Base-by-base conservation (phyloP, 1,284 basidiomycete species). In the Garcileccinum viscosum region DNA sequence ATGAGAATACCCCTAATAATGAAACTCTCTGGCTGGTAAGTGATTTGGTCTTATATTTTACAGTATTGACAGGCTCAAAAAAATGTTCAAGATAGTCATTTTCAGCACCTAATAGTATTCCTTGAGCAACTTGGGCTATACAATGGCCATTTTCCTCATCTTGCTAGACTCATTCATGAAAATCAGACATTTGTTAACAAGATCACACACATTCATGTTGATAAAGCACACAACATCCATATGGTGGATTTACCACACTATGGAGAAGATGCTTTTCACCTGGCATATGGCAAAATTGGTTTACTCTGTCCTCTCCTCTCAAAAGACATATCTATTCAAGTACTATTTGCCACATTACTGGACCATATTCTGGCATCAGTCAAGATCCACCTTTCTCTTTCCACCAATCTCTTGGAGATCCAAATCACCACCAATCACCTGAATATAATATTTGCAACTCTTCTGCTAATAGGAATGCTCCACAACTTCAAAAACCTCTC, bases 101-200 rank as follows among this genome's bases (percentile, higher is more conserved):
- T 60, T 56, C 47, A 65, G 27, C 65, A 68, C 27, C 22, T 71
- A 2, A 70, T 71, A 4, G 60, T 69, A 19, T 70, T 66, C 8
- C 69, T 65, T 3, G 69, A 70, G 33, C 64, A 70, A 60, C 50
- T 66, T 4, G 53, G 44, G 2, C 15, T 24, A 15, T 69, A 53
- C 24, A 59, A 70, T 58, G 67, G 66, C 27, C 61, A 69, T 60
- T 35, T 69, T 7, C 50, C 65, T n/a, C 22, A 35, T 2, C 38
- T 71, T 0, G 70, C 68, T 4, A 8, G 38, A 5, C 64, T 69
- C 6, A 15, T 70, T 4, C 14, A 24, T 11, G 42, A 70, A 56
- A 44, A 69, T 24, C 15, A 27, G 1, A 12, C 22, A 3, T 70
- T 70, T 22, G 4, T 24, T 2, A 3, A 22, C 3, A 50, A 30